Evolutionary conservation across 1,139 yeast species (phyloP).

Genomic region (Suhomyces yuchorum): DNA sequence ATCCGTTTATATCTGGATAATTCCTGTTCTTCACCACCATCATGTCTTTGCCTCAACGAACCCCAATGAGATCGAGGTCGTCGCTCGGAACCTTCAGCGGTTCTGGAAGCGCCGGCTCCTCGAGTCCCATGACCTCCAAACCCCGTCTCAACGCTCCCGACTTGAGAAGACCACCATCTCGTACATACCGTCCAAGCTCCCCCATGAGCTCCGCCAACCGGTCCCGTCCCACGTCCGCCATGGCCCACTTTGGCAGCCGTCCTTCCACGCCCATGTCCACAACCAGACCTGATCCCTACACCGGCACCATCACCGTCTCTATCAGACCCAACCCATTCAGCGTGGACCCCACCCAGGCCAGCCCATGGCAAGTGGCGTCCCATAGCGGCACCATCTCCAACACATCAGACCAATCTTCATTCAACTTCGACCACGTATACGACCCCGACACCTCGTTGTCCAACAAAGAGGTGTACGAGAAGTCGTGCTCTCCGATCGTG

Average conservation of each 20-base stretch:
- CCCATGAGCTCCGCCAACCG: conserved; percentile 18
- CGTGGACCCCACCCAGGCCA: conserved; percentile 23
- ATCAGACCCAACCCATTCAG: conserved; percentile 56
- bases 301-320: conserved; percentile 54
- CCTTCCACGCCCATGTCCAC: conserved; percentile 42
- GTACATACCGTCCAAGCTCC: conserved; percentile 23
- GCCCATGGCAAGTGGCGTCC: conserved; percentile 49
- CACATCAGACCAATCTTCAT: conserved; percentile 53
- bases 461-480: conserved; percentile 63
- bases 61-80: conserved; percentile 18
- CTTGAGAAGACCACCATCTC: conserved; percentile 26
- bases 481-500: conserved; percentile 63
- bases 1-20: conserved; percentile 1
- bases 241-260: conserved; percentile 32
- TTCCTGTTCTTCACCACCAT: not conserved
- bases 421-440: conserved; percentile 78
- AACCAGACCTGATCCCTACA: conserved; percentile 41
- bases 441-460: conserved; percentile 42
- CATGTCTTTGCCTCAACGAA: conserved; percentile 18
- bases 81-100: conserved; percentile 15
- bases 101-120: conserved; percentile 8
- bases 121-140: conserved; percentile 12
- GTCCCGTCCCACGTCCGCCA: conserved; percentile 42
- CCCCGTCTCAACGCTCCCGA: conserved; percentile 17
- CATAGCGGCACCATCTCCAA: conserved; percentile 47